Evolutionary conservation across 148 eudicot species (phyloP).

Genomic region (Vaccinium macrocarpon): DNA sequence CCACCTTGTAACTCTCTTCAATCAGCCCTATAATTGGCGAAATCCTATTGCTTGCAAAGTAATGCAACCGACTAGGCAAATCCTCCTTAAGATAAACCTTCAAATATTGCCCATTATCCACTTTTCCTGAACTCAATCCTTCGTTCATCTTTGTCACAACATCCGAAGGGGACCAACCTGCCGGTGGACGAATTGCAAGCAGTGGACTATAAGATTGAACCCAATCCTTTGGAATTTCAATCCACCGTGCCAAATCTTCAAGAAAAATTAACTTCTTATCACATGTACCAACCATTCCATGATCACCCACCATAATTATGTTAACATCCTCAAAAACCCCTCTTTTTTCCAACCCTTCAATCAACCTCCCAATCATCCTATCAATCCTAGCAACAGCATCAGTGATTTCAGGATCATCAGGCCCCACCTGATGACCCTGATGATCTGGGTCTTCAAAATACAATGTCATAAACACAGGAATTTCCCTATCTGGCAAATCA

Average conservation of each 20-base stretch:
- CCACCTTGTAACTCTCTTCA: constrained; percentile 78
- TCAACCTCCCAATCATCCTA: constrained; percentile 72
- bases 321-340: constrained; percentile 87
- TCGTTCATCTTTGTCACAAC: constrained; percentile 73
- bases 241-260: constrained; percentile 71
- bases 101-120: constrained; percentile 62
- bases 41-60: constrained; percentile 61
- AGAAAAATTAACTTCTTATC: constrained; percentile 68
- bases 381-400: constrained; percentile 68
- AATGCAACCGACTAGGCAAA: constrained; percentile 76
- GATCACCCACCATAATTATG: constrained; percentile 81
- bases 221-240: constrained; percentile 60
- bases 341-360: constrained; percentile 67
- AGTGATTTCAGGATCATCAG: constrained; percentile 80
- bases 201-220: constrained; percentile 74
- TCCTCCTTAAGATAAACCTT: constrained; percentile 75
- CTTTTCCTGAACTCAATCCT: constrained; percentile 65
- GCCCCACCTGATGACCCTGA: constrained; percentile 89
- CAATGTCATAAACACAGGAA: constrained; percentile 75
- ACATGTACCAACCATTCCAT: constrained; percentile 96
- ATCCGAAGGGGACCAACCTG: constrained; percentile 32
- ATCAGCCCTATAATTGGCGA: constrained; percentile 75
- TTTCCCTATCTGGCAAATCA: constrained; percentile 49
- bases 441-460: constrained; percentile 96
- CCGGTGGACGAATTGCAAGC: constrained; percentile 70